Evolutionary conservation across 306 rosid species (phyloP), one percentile per base, ranked within the genome.

Genomic region (Dalbergia cultrata): DNA sequence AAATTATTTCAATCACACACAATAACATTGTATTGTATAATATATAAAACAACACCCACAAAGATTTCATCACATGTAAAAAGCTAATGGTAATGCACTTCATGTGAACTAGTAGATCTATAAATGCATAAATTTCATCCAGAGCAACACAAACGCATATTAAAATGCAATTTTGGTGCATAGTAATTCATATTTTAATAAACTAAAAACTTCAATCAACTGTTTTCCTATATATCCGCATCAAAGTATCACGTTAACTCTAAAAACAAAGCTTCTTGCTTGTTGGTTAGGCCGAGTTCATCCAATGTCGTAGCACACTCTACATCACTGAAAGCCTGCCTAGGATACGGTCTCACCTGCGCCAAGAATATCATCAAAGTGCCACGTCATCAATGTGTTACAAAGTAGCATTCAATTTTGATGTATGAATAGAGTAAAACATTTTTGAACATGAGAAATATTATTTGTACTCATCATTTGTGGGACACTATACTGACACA

Each of bases 281-380:
- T 96, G 91, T 86, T 88, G 82, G 93, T 89, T 31, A 96, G 81
- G 41, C 98, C 98, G 11, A 92, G 91, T 77, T 93, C 99, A 33
- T 69, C 87, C 60, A 96, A 82, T 5, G 87, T 86, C 78, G 86
- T 76, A 11, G 89, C 84, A 79, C 90, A 81, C 83, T 93, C 98
- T 61, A 82, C 98, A 33, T 83, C 85, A 18, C 92, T 87, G 75
- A 90, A 96, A 58, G 93, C 93, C 17, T 91, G 94, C 90, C 97
- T 90, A 12, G 97, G 99, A 84, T 89, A 90, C 17, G 94, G 93
- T 89, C 97, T 93, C 91, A 92, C 99, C 99, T 96, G 90, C 75
- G 62, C 81, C 67, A 72, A 26, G 16, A 79, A 44, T 18, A 57
- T 70, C 63, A 76, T 41, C 49, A 19, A 31, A 70, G 6, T 60